phyloP scores from a whole-genome alignment of 257 asterid genomes.

The Lavandula angustifolia region DNA sequence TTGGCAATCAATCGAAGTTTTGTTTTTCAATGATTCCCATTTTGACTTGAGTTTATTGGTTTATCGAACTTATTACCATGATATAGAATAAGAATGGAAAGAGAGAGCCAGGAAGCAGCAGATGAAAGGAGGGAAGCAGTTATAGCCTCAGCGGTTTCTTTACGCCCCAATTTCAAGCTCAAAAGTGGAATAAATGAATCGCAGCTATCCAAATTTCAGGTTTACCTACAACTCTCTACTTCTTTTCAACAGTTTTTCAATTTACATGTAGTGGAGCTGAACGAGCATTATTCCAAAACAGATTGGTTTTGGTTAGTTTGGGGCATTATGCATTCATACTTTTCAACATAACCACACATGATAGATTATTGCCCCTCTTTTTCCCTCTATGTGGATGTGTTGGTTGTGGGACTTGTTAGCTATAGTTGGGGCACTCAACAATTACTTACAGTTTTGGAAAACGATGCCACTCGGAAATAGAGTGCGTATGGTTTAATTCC shows the following conservation, averaged over 20 bases:
- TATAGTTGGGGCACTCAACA: not conserved
- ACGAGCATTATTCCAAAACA: conserved; percentile 21
- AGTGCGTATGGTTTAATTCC: not conserved
- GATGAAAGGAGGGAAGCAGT: conserved; percentile 70
- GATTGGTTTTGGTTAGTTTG: conserved; percentile 10
- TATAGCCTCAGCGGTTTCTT: conserved; percentile 55
- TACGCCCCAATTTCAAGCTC: conserved; percentile 58
- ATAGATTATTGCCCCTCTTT: not conserved
- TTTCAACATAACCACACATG: not conserved
- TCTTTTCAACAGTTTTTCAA: not conserved
- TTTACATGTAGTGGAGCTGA: not conserved
- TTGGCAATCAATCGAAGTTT: too few species aligned
- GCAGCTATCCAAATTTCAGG: conserved; percentile 83
- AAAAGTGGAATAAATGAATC: conserved; percentile 43
- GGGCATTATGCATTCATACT: not conserved
- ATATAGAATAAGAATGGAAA: conserved; percentile 31
- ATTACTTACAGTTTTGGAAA: not conserved
- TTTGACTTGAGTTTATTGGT: not conserved
- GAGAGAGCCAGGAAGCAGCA: conserved; percentile 42
- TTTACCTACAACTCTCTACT: conserved; percentile 18
- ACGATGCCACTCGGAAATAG: conserved; percentile 21
- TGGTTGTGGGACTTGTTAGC: not conserved
- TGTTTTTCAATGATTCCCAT: too few species aligned
- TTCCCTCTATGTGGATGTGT: not conserved
- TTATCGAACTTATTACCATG: not conserved